Conservation (phyloP, 73 alveolate genomes). For the Paramecium sonneborni region DNA sequence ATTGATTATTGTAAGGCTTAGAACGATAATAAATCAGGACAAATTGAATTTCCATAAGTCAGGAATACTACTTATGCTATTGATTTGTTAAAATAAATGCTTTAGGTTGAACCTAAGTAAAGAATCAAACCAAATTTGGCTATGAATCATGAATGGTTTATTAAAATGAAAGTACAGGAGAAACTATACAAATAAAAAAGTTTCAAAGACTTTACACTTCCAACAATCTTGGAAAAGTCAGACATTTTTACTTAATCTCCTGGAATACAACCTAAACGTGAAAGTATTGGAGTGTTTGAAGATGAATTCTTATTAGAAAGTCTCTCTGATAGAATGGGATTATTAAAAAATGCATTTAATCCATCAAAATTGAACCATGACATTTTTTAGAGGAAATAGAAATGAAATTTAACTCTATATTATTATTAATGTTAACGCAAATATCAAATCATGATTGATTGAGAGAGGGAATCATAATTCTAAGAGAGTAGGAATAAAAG, state of each 20-base stretch:
- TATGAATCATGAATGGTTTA: slow-evolving; percentile 38
- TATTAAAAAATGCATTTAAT: not conserved
- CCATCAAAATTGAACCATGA: slow-evolving; percentile 40
- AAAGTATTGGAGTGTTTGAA: slow-evolving; percentile 35
- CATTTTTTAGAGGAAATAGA: slow-evolving; percentile 1
- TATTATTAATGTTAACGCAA: not conserved
- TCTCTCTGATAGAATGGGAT: slow-evolving; percentile 39
- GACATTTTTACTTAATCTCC: slow-evolving; percentile 48
- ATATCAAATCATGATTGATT: not conserved
- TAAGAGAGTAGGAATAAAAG: not conserved
- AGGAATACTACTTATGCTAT: not conserved
- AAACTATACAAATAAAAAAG: not conserved
- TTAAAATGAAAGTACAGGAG: slow-evolving; percentile 35
- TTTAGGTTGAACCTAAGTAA: not conserved
- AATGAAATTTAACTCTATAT: slow-evolving; percentile 8
- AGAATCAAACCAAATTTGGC: not conserved
- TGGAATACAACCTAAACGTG: not conserved
- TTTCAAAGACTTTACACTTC: not conserved
- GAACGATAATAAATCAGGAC: slow-evolving; percentile 39
- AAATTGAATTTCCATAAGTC: not conserved
- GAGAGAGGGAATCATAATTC: not conserved
- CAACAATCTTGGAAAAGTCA: slow-evolving; percentile 40
- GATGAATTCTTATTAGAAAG: slow-evolving; percentile 32
- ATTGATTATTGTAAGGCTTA: not conserved
- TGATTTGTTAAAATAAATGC: slow-evolving; percentile 23